Base-by-base conservation (phyloP, 768 basidiomycete genomes). In the Agrocybe chaxingu region DNA sequence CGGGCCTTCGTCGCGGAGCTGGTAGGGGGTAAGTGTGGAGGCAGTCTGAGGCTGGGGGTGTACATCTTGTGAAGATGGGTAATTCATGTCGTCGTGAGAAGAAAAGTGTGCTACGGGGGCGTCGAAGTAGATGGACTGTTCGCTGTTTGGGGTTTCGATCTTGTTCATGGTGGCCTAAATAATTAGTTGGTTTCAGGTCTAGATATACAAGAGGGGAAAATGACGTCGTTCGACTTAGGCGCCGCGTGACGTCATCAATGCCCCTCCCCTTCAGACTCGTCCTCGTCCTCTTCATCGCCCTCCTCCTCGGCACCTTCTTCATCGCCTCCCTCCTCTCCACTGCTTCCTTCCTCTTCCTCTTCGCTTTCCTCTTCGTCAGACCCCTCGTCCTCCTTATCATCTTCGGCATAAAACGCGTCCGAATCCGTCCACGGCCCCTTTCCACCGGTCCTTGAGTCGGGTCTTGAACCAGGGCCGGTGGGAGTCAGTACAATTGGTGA, bases 321-420 rank as follows among this genome's bases (percentile, higher is more conserved):
- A 13, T 50, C 56, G 30, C 53, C 60, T 1, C 57, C 60, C 55
- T 55, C 57, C 7, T 52, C 61, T 1, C 48, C 57, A 1, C 62
- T 62, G 11, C 53, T 56, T 8, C 48, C 57, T 0, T 57, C 62
- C 0, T 58, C 61, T 0, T 55, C 61, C 8, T 59, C 63, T 1
- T 58, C 66, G 7, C 64, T 66, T 2, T 65, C 67, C 9, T 67
- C 66, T 0, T 60, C 65, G 1, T 68, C 70, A 0, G 62, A 64
- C 1, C 63, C 62, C 0, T 58, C 66, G 4, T 59, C 64, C 7
- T 61, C 61, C 4, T 67, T 62, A 7, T 67, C 67, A 0, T 68
- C 69, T 33, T 78, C 82, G 4, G 74, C 87, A 62, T 92, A 92
- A 62, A 92, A 93, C 54, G 80, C 75, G 59, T 92, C 87, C 56